Evolutionary conservation across 2,329 filamentous ascomycete species (phyloP).

Genomic region (Trichoderma sp.): DNA sequence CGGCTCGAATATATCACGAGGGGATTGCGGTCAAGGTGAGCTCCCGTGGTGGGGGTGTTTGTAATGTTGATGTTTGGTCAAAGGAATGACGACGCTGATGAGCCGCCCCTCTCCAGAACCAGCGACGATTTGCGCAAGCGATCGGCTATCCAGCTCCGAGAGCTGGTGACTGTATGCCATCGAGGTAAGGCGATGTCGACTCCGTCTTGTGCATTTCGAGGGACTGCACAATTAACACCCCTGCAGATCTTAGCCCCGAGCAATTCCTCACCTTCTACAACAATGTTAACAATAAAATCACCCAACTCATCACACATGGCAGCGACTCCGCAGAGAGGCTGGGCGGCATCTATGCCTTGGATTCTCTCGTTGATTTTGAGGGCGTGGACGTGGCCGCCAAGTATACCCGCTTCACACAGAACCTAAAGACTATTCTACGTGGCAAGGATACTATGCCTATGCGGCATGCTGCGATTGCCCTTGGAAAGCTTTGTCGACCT

Average conservation of each 20-base stretch:
- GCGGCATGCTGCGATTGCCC: conserved; percentile 81
- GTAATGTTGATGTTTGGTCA: background rate
- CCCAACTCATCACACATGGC: conserved; percentile 73
- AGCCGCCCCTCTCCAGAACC: conserved; percentile 26
- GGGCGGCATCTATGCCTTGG: conserved; percentile 87
- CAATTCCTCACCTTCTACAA: conserved; percentile 66
- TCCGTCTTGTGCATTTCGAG: background rate
- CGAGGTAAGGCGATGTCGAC: conserved; percentile 44
- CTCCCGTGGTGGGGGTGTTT: background rate
- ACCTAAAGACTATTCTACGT: conserved; percentile 80
- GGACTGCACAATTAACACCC: conserved; percentile 22
- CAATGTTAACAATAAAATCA: conserved; percentile 56
- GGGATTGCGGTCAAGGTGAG: conserved; percentile 56
- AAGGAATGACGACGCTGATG: background rate
- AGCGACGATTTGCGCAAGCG: conserved; percentile 53
- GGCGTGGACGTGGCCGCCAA: conserved; percentile 91
- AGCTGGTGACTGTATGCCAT: conserved; percentile 54
- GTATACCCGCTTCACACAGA: conserved; percentile 90
- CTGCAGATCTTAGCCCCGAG: conserved; percentile 71
- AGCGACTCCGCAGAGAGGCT: conserved; percentile 85
- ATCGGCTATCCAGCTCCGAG: conserved; percentile 53
- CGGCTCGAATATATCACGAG: conserved; percentile 54
- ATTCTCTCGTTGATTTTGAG: conserved; percentile 92
- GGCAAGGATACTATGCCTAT: conserved; percentile 90
- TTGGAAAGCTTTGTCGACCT: conserved; percentile 87